Base-by-base conservation (phyloP, 2,329 filamentous ascomycete species). In the Aspergillus pseudotamarii region DNA sequence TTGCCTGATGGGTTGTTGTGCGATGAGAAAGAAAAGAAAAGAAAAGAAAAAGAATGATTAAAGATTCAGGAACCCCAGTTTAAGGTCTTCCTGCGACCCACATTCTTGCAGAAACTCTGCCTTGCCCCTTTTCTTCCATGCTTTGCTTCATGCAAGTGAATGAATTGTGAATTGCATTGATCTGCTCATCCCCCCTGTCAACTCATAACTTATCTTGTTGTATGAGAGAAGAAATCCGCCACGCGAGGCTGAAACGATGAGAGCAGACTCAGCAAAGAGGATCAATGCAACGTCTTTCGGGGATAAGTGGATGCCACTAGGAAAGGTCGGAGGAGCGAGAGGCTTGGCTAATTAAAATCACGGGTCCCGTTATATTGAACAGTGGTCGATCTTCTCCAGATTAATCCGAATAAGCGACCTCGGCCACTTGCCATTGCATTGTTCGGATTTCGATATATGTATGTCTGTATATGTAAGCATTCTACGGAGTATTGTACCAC, bases 271-370 rank as follows among this genome's bases (percentile, higher is more conserved):
- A 34, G 19, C 28, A 34, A 11, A 36, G 19, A 38, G 36, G 36
- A 55, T 36, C 30, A 38, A 23, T 23, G 34, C 30, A 55, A 55
- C 51, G n/a, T 26, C 34, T 23, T 26, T 32, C 51, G 16, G 32
- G 32, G 8, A 10, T 10, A 26, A 26, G 51, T 55, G 51, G 51
- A 55, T n/a, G 32, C 51, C 32, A 38, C 51, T 55, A 55, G 51
- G 51, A 38, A 55, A 23, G 34, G 3, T 21, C 32, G 32, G 51
- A 55, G 32, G 32, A 55, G 51, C 51, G 19, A 55, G n/a, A 21
- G 51, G 32, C 51, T 55, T 55, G 51, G 51, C 51, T 55, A 38
- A 55, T 55, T 55, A 55, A 55, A 55, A 12, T 54, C 21, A 28
- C 48, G 28, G 48, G 14, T n/a, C 23, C 30, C 21, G 1, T 53